Evolutionary conservation across 768 basidiomycete species (phyloP).

Genomic region (Collybia nuda): DNA sequence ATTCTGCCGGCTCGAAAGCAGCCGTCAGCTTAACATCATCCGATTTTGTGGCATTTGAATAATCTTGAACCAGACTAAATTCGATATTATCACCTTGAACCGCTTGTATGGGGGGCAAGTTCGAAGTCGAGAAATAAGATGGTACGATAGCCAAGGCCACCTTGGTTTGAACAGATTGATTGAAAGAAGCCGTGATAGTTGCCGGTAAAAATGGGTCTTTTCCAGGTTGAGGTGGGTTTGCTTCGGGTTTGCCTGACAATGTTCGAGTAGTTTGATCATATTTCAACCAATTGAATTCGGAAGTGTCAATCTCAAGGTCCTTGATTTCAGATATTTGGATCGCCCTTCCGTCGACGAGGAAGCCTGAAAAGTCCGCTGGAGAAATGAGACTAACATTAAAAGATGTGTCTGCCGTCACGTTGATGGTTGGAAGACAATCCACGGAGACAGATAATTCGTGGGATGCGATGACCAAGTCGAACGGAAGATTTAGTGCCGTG

Average conservation of each 20-base stretch:
- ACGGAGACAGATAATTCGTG: constrained; percentile 62
- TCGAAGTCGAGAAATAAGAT: constrained; percentile 66
- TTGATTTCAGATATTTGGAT: constrained; percentile 62
- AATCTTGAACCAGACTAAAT: constrained; percentile 55
- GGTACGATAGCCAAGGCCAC: constrained; percentile 67
- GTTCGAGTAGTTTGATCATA: constrained; percentile 57
- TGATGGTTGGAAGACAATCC: constrained; percentile 59
- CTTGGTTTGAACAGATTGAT: constrained; percentile 64
- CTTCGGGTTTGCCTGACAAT: constrained; percentile 66
- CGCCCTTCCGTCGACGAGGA: constrained; percentile 60
- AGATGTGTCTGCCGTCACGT: constrained; percentile 58
- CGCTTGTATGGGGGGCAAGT: constrained; percentile 56
- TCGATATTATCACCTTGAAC: constrained; percentile 48
- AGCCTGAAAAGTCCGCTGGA: constrained; percentile 57
- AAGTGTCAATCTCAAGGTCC: constrained; percentile 56
- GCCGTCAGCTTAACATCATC: constrained; percentile 54
- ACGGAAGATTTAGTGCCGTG: constrained; percentile 55
- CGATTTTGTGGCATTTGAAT: constrained; percentile 48
- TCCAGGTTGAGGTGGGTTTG: constrained; percentile 32
- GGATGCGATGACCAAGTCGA: constrained; percentile 64
- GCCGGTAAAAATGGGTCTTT: constrained; percentile 49
- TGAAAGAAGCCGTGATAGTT: constrained; percentile 59
- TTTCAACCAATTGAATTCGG: constrained; percentile 57
- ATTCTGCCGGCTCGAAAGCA: constrained; percentile 50
- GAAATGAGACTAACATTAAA: constrained; percentile 55